Evolutionary conservation across 2,329 filamentous ascomycete species (phyloP).

Genomic region (Penicillium sp.): DNA sequence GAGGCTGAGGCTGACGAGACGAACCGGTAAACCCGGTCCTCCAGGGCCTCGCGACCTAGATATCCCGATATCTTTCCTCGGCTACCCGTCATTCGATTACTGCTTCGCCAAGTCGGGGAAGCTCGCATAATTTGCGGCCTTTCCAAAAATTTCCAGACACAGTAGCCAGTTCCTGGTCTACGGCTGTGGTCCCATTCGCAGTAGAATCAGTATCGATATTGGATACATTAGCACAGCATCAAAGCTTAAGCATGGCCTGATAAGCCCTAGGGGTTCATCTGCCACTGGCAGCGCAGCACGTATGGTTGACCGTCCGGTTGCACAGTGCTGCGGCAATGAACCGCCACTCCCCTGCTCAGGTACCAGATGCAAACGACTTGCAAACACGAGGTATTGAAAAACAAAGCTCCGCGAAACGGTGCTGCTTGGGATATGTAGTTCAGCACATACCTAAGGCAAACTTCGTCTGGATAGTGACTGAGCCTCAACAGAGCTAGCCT

Average conservation of each 20-base stretch:
- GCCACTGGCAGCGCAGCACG: not conserved
- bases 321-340: not conserved
- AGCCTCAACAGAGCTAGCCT: no score
- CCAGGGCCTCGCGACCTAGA: not conserved
- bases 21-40: not conserved
- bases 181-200: not conserved
- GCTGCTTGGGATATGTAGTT: not conserved
- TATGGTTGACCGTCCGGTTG: not conserved
- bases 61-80: not conserved
- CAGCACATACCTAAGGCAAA: not conserved
- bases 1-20: slow-evolving; percentile 4
- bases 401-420: not conserved
- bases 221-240: not conserved
- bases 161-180: not conserved
- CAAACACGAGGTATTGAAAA: not conserved
- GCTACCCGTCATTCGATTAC: no score
- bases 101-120: not conserved
- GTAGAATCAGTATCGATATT: not conserved
- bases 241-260: not conserved
- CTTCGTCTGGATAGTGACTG: not conserved
- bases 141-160: not conserved
- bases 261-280: not conserved
- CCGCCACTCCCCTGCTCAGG: not conserved
- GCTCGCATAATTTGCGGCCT: not conserved
- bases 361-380: not conserved